These are phyloP conservation scores for Silene noctiflora DNA, from an alignment of 179 eudicot genomes.

Conservation along the genomic window DNA sequence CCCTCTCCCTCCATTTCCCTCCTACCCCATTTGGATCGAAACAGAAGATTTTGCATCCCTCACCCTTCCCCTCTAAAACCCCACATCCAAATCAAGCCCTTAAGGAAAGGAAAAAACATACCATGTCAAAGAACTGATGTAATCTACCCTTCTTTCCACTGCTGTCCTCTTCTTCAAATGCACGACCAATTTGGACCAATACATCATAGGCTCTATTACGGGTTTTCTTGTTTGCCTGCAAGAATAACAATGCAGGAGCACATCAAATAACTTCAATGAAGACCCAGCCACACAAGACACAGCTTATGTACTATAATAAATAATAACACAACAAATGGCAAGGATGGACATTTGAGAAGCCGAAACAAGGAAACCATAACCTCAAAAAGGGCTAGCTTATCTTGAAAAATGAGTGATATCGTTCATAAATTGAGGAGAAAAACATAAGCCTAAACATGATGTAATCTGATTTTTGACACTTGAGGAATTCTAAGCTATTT, in stretches of 20 bases:
- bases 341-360: neutral
- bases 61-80: neutral
- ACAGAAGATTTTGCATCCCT: too few species aligned
- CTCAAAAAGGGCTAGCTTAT: neutral
- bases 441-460: neutral
- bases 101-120: constrained; percentile 22
- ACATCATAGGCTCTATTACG: constrained; percentile 94
- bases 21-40: too few species aligned
- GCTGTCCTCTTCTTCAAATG: constrained; percentile 69
- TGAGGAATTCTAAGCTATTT: neutral
- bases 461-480: neutral
- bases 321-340: neutral
- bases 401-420: neutral
- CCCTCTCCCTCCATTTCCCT: too few species aligned
- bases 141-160: constrained; percentile 69
- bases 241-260: constrained; percentile 14
- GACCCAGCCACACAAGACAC: neutral
- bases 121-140: constrained; percentile 73
- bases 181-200: constrained; percentile 89
- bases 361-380: neutral
- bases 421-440: neutral
- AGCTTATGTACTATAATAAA: neutral
- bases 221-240: constrained; percentile 85
- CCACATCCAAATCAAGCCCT: too few species aligned
- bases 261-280: neutral